Base-by-base conservation (phyloP, 108 stramenopile genomes). In the Aurantiochytrium sp. region DNA sequence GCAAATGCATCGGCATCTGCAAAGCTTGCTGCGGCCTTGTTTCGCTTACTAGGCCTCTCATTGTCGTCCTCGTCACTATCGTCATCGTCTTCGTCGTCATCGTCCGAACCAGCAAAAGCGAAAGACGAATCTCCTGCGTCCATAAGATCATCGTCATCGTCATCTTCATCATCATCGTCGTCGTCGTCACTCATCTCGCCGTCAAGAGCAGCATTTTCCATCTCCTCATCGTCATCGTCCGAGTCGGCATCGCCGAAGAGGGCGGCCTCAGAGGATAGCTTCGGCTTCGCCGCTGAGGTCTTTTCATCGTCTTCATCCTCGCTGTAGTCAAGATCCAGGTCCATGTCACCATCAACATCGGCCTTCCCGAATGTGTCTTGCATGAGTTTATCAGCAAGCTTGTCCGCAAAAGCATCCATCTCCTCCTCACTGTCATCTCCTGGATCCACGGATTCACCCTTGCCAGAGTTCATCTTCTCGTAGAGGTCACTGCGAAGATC, bases 341-440 rank as follows among this genome's bases (percentile, higher is more conserved):
- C 91, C 5, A 89, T 89, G 5, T 29, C 64, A 64, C 72, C 89
- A 57, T 90, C 96, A 44, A 92, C 93, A 29, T 93, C 96, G 83
- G 76, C 90, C 16, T 90, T 89, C 83, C 94, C 91, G 44, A 92
- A 94, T 12, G 92, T 55, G 44, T 93, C 93, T 87, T 94, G 93
- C 96, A 98, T 96, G 18, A 99, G 89, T 60, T 95, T 94, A 90
- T 95, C 92, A 12, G 98, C 99, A 44, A 98, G 94, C 45, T 93
- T 87, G 58, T 97, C 94, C 44, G 97, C 98, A 90, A 96, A 99
- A 18, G 92, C 94, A 88, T 97, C 97, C 91, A 96, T 96, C 60
- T 83, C 91, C 58, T 69, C 87, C 59, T 88, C 92, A 47, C 91
- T 92, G 51, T 90, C 90, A 43, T 91, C 95, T 25, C 91, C 90